Base-by-base conservation (phyloP, 495 filamentous ascomycete species). In the Peziza echinospora region DNA sequence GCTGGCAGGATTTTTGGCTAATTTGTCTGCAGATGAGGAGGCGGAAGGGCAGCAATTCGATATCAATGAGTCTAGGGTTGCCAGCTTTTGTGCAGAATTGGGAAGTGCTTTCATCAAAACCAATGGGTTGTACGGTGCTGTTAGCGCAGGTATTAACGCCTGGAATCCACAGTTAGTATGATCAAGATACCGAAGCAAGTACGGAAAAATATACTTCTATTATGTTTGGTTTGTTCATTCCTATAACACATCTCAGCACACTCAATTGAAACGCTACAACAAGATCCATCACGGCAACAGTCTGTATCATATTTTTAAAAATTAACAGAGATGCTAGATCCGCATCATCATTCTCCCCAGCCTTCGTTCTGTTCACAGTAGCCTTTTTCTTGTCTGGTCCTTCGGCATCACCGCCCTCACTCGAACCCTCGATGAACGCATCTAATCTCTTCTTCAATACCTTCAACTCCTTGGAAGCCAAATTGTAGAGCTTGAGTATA, bases 391-490 rank as follows among this genome's bases (percentile, higher is more conserved):
- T 42, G 28, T 19, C 34, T 47, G 25, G 16, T n/a, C 28, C 8
- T 21, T 47, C 37, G 21, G 41, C 48, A 22, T 37, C 51, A 42
- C 43, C 44, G 0, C 46, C 21, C 43, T 45, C 28, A 19, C 22
- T 22, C 9, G 39, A 30, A 21, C 21, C 41, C 11, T 44, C 24
- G 16, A 55, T 63, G 30, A 56, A 59, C 30, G 48, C 63, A 43
- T 68, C 75, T 55, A 78, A 65, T 57, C 71, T 71, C 56, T 63
- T 67, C 60, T 78, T 93, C 62, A 78, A 66, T 21, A 65, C 66
- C 53, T 74, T 67, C 26, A 93, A 60, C 61, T 96, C 85, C 53
- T 78, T 83, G 47, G 77, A 63, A 5, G 87, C 89, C 47, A 79
- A 60, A 13, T 83, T 78, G 46, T 82, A 74, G 47, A 91, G 59